These are phyloP conservation scores for Cutaneotrichosporon spelunceum DNA, from an alignment of 1,284 basidiomycete species.

Conservation along the genomic window DNA sequence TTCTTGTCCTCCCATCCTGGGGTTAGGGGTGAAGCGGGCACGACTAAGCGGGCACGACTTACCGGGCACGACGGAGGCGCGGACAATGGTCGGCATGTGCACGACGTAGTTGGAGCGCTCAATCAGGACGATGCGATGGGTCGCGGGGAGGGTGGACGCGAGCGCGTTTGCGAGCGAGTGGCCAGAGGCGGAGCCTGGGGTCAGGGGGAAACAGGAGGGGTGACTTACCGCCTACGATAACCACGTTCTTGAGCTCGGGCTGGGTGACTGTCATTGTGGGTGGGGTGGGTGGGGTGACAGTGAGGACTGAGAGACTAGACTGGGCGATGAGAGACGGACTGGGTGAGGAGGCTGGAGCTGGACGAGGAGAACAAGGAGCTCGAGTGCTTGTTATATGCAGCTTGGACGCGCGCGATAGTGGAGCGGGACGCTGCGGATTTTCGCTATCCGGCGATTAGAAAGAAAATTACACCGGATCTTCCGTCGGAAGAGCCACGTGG, in stretches of 20 bases:
- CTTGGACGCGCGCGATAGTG: no score
- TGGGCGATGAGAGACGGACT: neutral
- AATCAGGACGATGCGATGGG: slow-evolving; percentile 52
- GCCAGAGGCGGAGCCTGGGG: slow-evolving; percentile 41
- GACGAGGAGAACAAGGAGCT: neutral
- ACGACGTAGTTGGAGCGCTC: slow-evolving; percentile 48
- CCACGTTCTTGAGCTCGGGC: slow-evolving; percentile 33
- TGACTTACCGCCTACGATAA: slow-evolving; percentile 38
- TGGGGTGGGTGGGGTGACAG: neutral
- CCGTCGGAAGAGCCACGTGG: neutral
- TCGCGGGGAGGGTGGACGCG: slow-evolving; percentile 38
- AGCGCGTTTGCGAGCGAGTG: slow-evolving; percentile 42
- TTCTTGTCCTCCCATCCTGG: slow-evolving; percentile 51
- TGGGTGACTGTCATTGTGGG: neutral
- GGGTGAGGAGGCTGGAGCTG: neutral
- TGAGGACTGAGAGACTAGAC: neutral
- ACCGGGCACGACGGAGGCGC: slow-evolving; percentile 52
- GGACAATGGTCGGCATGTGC: slow-evolving; percentile 47
- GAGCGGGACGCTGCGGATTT: no score
- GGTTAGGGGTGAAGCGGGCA: slow-evolving; percentile 7
- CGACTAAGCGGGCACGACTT: no score
- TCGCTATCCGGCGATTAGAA: neutral
- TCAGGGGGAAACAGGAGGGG: slow-evolving; percentile 7
- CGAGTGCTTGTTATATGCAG: no score
- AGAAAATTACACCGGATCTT: neutral